phyloP scores from a whole-genome alignment of 129 eudicot species.

The Pulicaria dysenterica region DNA sequence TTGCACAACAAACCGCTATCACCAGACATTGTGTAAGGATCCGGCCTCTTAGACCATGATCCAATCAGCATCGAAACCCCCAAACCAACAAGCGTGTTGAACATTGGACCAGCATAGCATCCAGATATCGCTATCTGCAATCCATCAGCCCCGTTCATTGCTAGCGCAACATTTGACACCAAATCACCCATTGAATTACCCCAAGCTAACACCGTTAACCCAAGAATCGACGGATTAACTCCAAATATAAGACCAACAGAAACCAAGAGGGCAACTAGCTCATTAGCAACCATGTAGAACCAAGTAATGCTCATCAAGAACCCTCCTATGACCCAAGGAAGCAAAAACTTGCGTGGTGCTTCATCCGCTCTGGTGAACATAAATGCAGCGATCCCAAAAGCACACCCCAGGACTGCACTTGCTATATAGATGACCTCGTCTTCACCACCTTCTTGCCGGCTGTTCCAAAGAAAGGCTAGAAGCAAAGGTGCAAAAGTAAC shows the following conservation, averaged over 20 bases:
- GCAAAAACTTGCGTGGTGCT: constrained; percentile 61
- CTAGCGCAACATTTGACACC: constrained; percentile 75
- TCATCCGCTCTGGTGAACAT: constrained; percentile 47
- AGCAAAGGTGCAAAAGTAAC: constrained; percentile 70
- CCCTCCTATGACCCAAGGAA: constrained; percentile 86
- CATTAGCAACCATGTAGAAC: constrained; percentile 86
- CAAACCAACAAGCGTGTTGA: constrained; percentile 76
- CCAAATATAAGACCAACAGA: constrained; percentile 66
- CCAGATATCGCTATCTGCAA: constrained; percentile 90
- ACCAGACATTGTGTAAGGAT: constrained; percentile 46
- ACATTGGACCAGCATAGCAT: constrained; percentile 91
- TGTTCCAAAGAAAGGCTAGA: constrained; percentile 59
- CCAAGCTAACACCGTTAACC: constrained; percentile 85
- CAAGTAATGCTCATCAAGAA: constrained; percentile 86
- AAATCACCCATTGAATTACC: constrained; percentile 92
- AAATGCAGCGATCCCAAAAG: constrained; percentile 52
- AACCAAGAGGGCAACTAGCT: constrained; percentile 70
- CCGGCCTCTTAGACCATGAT: constrained; percentile 71
- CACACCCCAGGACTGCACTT: constrained; percentile 47
- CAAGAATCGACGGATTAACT: constrained; percentile 71
- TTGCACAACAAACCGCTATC: constrained; percentile 63
- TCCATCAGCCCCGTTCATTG: constrained; percentile 70
- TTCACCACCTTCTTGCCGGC: neutral
- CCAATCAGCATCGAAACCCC: constrained; percentile 73
- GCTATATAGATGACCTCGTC: constrained; percentile 32